Percentiles rank a stretch among this genome's conserved stretches.
These are phyloP conservation scores for Talaromyces sp. DNA, from an alignment of 2,329 filamentous ascomycete species.

Conservation along the genomic window DNA sequence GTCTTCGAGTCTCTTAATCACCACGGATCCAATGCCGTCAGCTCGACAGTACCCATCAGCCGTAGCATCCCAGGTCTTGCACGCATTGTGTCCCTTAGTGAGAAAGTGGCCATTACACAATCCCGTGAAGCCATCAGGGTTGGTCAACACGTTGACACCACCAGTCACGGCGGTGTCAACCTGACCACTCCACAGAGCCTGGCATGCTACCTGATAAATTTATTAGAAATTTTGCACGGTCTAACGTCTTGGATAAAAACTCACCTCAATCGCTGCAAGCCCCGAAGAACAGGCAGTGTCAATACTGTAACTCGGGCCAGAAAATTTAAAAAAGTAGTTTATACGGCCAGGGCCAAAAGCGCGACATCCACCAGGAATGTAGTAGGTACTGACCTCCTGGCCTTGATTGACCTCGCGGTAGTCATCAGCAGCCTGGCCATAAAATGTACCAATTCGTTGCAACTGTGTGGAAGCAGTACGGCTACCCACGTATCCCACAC, in stretches of 20 bases:
- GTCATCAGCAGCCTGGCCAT: slow-evolving; percentile 71
- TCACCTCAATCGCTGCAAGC: slow-evolving; percentile 57
- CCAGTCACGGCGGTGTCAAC: slow-evolving; percentile 78
- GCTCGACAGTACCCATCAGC: slow-evolving; percentile 81
- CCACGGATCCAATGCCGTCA: slow-evolving; percentile 68
- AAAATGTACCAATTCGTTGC: slow-evolving; percentile 66
- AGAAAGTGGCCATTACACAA: slow-evolving; percentile 73
- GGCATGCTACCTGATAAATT: slow-evolving; percentile 52
- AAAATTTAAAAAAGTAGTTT: slow-evolving; percentile 74
- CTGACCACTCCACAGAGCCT: slow-evolving; percentile 68
- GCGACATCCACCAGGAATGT: slow-evolving; percentile 59
- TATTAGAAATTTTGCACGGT: neutral
- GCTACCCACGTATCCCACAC: slow-evolving; percentile 72
- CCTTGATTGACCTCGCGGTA: slow-evolving; percentile 71
- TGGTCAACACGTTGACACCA: slow-evolving; percentile 67
- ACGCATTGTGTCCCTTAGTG: slow-evolving; percentile 65
- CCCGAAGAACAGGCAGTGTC: slow-evolving; percentile 78
- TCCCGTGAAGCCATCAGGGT: slow-evolving; percentile 74
- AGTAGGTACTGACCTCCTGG: slow-evolving; percentile 68
- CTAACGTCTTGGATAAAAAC: slow-evolving; percentile 43
- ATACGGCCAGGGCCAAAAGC: slow-evolving; percentile 60
- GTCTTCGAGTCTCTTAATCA: slow-evolving; percentile 76
- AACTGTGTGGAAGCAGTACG: slow-evolving; percentile 63
- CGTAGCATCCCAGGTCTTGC: slow-evolving; percentile 74
- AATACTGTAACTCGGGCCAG: slow-evolving; percentile 65